Percentiles rank a stretch among this genome's conserved stretches.
Conservation (phyloP, 352 stramenopile genomes). For the Globisporangium echinulatum region DNA sequence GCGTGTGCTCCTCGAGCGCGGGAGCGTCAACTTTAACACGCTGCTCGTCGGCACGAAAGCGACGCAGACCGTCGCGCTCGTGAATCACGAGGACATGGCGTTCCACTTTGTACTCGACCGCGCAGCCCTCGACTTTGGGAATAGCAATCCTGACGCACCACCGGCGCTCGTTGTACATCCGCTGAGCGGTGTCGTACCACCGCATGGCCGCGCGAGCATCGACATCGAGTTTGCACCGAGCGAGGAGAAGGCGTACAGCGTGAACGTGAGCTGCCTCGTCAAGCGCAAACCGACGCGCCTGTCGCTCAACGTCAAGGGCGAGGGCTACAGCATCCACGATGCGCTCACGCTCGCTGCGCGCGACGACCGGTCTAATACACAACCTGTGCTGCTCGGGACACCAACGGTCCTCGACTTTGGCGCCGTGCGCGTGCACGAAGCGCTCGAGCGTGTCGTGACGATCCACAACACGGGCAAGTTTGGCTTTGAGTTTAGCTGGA, state of each 20-base stretch:
- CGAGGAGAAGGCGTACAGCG: slow-evolving; percentile 91
- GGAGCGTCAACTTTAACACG: slow-evolving; percentile 90
- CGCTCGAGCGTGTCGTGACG: slow-evolving; percentile 47
- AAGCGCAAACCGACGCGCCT: slow-evolving; percentile 90
- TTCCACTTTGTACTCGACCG: slow-evolving; percentile 96
- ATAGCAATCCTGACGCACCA: slow-evolving; percentile 22
- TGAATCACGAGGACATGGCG: slow-evolving; percentile 91
- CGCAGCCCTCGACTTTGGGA: slow-evolving; percentile 68
- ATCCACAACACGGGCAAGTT: slow-evolving; percentile 93
- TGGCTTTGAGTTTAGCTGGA: slow-evolving; percentile 93
- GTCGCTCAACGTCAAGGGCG: slow-evolving; percentile 92
- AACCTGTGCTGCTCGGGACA: slow-evolving; percentile 15
- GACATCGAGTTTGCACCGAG: slow-evolving; percentile 88
- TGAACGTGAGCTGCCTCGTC: slow-evolving; percentile 90
- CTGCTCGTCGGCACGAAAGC: slow-evolving; percentile 86
- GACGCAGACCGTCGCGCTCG: slow-evolving; percentile 82
- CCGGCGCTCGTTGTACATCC: slow-evolving; percentile 82
- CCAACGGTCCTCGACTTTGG: slow-evolving; percentile 84
- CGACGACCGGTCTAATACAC: slow-evolving; percentile 7
- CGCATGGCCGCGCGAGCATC: slow-evolving; percentile 75
- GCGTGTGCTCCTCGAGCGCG: slow-evolving; percentile 80
- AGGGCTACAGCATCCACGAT: slow-evolving; percentile 91
- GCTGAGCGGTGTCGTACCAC: slow-evolving; percentile 85
- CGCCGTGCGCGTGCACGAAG: slow-evolving; percentile 80
- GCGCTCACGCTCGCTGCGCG: slow-evolving; percentile 36